These are phyloP conservation scores for Phaseolus lunatus DNA, from an alignment of 306 rosid genomes.

Conservation along the genomic window DNA sequence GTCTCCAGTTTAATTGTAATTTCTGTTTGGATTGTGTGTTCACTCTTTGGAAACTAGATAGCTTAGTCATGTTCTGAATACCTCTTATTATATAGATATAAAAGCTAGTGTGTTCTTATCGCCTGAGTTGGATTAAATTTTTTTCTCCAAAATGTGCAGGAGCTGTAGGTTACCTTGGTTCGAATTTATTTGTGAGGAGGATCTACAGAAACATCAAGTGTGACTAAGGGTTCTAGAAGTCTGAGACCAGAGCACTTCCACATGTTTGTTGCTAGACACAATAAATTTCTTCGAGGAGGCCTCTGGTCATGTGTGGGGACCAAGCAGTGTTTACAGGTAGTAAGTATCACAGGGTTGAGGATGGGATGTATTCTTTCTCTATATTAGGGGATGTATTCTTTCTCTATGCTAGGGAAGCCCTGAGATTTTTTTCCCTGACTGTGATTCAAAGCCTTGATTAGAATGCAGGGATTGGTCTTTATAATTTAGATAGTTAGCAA, in stretches of 20 bases:
- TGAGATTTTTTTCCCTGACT: constrained; percentile 65
- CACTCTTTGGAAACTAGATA: constrained; percentile 3
- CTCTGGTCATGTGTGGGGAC: constrained; percentile 54
- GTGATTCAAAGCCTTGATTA: constrained; percentile 79
- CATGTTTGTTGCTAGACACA: constrained; percentile 40
- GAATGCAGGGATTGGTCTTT: constrained; percentile 71
- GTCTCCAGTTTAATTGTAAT: constrained; percentile 45
- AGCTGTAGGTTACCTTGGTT: constrained; percentile 97
- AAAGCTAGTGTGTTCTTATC: constrained; percentile 13
- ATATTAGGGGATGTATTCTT: constrained; percentile 71
- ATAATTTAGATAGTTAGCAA: constrained; percentile 69
- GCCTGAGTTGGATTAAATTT: constrained; percentile 12
- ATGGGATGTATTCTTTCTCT: constrained; percentile 68
- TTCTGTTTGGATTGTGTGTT: neutral
- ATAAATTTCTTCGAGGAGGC: constrained; percentile 57
- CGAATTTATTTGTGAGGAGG: constrained; percentile 96
- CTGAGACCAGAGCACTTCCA: constrained; percentile 60
- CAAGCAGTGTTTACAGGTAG: constrained; percentile 53
- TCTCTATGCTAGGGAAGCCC: constrained; percentile 71
- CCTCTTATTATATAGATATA: neutral
- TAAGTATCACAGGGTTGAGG: constrained; percentile 58
- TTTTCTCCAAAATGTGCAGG: constrained; percentile 63
- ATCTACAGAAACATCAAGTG: constrained; percentile 99
- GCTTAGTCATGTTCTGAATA: constrained; percentile 5
- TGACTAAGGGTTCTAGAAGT: constrained; percentile 63